Evolutionary conservation across 305 asterid genomes (phyloP).

Genomic region (Rubia balearica): DNA sequence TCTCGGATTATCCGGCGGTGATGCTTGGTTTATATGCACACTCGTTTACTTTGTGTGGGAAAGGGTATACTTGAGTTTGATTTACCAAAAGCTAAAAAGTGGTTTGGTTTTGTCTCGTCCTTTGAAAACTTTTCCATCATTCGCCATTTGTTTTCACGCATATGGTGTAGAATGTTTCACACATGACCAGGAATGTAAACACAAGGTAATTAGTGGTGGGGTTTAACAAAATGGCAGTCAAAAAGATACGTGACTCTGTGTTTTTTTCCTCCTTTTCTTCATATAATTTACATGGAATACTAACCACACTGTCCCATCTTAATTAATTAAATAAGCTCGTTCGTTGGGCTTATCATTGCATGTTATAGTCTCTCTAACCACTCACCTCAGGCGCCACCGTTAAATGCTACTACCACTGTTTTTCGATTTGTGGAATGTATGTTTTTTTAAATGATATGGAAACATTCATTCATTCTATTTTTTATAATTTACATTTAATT

Average conservation of each 20-base stretch:
- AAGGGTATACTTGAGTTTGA: slow-evolving; percentile 38
- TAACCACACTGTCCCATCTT: slow-evolving; percentile 13
- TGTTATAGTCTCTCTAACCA: background rate
- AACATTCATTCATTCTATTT: too few species aligned
- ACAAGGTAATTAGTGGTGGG: slow-evolving; percentile 43
- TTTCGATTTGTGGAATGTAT: too few species aligned
- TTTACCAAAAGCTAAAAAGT: slow-evolving; percentile 30
- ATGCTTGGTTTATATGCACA: slow-evolving; percentile 34
- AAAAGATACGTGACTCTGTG: slow-evolving; percentile 4
- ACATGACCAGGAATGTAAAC: slow-evolving; percentile 6
- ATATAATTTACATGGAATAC: slow-evolving; percentile 40
- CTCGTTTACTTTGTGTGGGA: slow-evolving; percentile 49
- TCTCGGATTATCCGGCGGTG: slow-evolving; percentile 11
- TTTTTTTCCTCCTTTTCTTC: background rate
- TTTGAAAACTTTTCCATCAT: slow-evolving; percentile 33
- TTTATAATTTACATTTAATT: too few species aligned
- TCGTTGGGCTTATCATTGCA: background rate
- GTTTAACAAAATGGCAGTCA: slow-evolving; percentile 48
- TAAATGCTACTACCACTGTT: too few species aligned
- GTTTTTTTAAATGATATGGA: too few species aligned
- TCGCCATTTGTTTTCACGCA: slow-evolving; percentile 16
- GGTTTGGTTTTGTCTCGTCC: slow-evolving; percentile 49
- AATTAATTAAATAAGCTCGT: background rate
- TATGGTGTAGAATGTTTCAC: slow-evolving; percentile 19
- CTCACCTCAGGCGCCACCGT: background rate